Conservation (phyloP, 2,329 filamentous ascomycete species). For the Trematosphaeria pertusa region DNA sequence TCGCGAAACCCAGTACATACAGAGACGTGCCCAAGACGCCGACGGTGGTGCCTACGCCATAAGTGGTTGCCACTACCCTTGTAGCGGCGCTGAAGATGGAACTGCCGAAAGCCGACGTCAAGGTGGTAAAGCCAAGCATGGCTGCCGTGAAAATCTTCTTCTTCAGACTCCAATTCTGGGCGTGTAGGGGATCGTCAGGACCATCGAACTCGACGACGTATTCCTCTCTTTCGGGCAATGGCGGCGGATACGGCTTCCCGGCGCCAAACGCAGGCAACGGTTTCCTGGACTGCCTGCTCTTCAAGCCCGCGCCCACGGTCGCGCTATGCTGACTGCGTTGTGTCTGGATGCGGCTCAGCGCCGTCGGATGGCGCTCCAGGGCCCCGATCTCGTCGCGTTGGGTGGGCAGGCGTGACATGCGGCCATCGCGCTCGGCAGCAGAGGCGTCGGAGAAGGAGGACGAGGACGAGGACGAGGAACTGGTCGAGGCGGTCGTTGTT, state of each 20-base stretch:
- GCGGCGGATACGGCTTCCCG: conserved; percentile 77
- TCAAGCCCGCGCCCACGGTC: conserved; percentile 68
- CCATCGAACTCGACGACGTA: conserved; percentile 86
- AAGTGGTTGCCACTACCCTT: conserved; percentile 44
- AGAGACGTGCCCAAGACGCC: conserved; percentile 59
- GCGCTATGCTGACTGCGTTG: conserved; percentile 72
- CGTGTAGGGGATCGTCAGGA: conserved; percentile 80
- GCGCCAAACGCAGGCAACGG: conserved; percentile 74
- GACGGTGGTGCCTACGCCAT: conserved; percentile 55
- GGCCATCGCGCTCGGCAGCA: conserved; percentile 48
- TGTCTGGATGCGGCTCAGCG: conserved; percentile 74
- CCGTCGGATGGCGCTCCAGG: conserved; percentile 73
- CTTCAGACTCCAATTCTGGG: conserved; percentile 82
- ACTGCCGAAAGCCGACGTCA: conserved; percentile 69
- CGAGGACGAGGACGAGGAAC: conserved; percentile 34
- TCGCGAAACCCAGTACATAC: conserved; percentile 59
- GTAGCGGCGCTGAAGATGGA: conserved; percentile 53
- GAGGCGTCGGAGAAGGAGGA: conserved; percentile 54
- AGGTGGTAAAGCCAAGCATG: conserved; percentile 76
- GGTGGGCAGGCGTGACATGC: conserved; percentile 68
- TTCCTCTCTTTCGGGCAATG: conserved; percentile 72
- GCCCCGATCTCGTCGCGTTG: conserved; percentile 60
- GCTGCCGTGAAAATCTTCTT: conserved; percentile 77
- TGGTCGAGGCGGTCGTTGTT: conserved; percentile 61
- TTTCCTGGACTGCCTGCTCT: conserved; percentile 58